Evolutionary conservation across 129 eudicot genomes (phyloP), one percentile per base, ranked within the genome.

Genomic region (Helianthus tuberosus): DNA sequence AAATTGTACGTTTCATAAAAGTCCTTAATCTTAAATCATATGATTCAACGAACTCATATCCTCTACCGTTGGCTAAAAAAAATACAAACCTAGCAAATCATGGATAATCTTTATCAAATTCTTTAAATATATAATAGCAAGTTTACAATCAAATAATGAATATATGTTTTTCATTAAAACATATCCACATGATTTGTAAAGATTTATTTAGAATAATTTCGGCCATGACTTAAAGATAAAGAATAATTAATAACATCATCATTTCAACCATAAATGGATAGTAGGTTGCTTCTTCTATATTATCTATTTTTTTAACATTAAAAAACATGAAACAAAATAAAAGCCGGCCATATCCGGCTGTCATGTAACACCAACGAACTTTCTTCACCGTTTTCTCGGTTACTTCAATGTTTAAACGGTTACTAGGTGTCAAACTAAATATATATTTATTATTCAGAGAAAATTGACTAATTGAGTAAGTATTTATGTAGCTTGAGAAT

Each of bases 281-380:
- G 54, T 36, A 8, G 63, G 66, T 43, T 38, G 49, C 27, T 36
- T 67, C 68, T 54, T 25, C 49, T 25, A 1, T 6, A 47, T n/a
- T 48, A 68, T 77, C 1, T 48, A 27, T n/a, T 16, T 60, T 60
- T 58, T 59, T 52, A 52, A 61, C 46, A 66, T 54, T 75, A 53
- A 53, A 17, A 66, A 14, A 20, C 6, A 20, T 8, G 3, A 29
- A 44, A 35, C 35, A 32, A 68, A 69, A 60, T 67, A 48, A 59
- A 49, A 77, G 75, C 82, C 82, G 82, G 82, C 82, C 12, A 14
- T 61, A 70, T 70, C 72, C 82, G 82, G 82, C 60, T 14, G 60
- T 62, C 77, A 70, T 77, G 82, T 70, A 70, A 77, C 65, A 72
- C 77, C 82, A 71, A 77, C 71, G 3, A 52, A 52, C 63, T 60